Base-by-base conservation (phyloP, 2,329 filamentous ascomycete species). In the Cryphonectria carpinicola region DNA sequence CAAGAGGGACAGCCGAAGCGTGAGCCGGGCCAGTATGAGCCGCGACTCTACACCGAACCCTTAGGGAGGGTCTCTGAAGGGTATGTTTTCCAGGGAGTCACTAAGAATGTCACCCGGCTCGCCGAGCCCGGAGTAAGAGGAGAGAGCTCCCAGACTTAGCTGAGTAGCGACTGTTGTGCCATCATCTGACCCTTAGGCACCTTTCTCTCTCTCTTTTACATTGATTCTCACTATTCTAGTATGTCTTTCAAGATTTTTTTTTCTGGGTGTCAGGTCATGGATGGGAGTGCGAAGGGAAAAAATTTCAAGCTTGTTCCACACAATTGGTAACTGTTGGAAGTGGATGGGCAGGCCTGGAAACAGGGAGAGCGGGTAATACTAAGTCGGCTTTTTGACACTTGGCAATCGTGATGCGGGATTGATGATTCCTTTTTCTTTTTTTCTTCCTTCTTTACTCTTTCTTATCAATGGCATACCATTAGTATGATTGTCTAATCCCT, bases 1-100 rank as follows among this genome's bases (percentile, higher is more conserved):
- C 76, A 89, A 88, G 80, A 82, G 84, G 68, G 84, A 86, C 25
- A 63, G 41, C 35, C 70, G 70, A 43, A 66, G 65, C 46, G 66
- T 63, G 32, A 74, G 78, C 43, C 79, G 82, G 54, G 80, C 76
- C 19, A 71, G 74, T 7, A 46, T 60, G 52, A 83, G 84, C 75
- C 81, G 87, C 63, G 86, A 89, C 70, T 77, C 78, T 25, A 82
- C 82, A 28, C 81, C 82, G 17, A 68, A 68, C 58, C 67, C 72
- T 66, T 73, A 73, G 70, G 71, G 37, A 67, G 71, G 67, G 58
- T 65, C 69, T 35, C 19, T 67, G 28, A 58, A 13, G 43, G 70
- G 64, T 28, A 69, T 71, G 66, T 68, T 73, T 49, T 73, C 71
- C 7, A 52, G 70, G 25, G 71, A 73, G 60, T 70, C 71, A 43